Evolutionary conservation across 495 filamentous ascomycete genomes (phyloP), one percentile per base, ranked within the genome.

Genomic region (Corynascus novoguineensis): DNA sequence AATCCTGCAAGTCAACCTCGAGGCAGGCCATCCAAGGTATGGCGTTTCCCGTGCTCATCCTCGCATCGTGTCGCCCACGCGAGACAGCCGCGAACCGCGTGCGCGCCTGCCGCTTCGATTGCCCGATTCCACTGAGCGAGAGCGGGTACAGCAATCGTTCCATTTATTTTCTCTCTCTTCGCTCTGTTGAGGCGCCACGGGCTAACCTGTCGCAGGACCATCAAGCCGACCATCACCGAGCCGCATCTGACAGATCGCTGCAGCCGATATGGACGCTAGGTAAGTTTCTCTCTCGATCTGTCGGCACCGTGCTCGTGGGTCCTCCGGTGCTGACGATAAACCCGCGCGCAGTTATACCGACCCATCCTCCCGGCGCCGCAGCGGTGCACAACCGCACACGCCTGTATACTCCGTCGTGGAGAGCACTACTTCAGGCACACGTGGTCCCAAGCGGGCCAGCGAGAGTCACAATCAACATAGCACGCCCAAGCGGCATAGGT

Each of bases 251-350:
- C 10, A 45, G 19, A 45, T 45, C 41, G 41, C 41, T 17, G 41
- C 41, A 3, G 41, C 41, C 41, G 21, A 45, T 7, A 45, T 45
- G 21, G 41, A 45, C 41, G 41, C 19, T 17, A 45, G 41, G 41
- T 45, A 17, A 45, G 41, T 22, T 45, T 45, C 41, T 45, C 41
- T 22, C n/a, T 22, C 41, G 41, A 45, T 45, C 22, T 45, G 41
- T 22, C 41, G n/a, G 27, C 12, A 21, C 21, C 12, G n/a, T 45
- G 24, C 21, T 45, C n/a, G 41, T 45, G n/a, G 41, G 41, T 45
- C 41, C 17, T 22, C n/a, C 41, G 41, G 41, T 22, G 41, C 41
- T 45, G 21, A 45, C 41, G 17, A 45, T 45, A 22, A 45, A 45
- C 41, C 41, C 21, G 21, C 9, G n/a, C 15, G 21, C 22, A 45